Percentiles rank a stretch among this genome's conserved stretches.
These are phyloP conservation scores for Chrysosporium keratinophilum DNA, from an alignment of 2,329 filamentous ascomycete genomes.

Conservation along the genomic window DNA sequence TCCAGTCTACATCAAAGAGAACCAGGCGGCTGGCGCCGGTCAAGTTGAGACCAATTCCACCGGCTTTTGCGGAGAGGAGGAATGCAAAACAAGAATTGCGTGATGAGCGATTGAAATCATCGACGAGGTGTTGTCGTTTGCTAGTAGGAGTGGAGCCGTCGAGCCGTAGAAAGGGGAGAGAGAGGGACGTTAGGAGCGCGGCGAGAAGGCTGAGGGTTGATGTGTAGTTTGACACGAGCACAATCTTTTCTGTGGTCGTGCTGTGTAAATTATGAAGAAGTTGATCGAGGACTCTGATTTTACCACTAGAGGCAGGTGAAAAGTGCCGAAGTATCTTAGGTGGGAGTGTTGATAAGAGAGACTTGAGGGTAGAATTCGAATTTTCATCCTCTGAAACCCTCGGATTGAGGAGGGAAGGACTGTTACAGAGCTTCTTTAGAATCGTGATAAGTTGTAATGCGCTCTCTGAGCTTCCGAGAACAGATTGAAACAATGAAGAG, in stretches of 20 bases:
- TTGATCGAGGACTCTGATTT: conserved; percentile 56
- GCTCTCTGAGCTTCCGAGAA: conserved; percentile 51
- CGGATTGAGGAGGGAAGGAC: conserved; percentile 50
- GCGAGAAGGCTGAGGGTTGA: conserved; percentile 59
- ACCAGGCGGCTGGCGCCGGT: conserved; percentile 60
- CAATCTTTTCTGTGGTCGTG: conserved; percentile 58
- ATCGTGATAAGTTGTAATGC: conserved; percentile 60
- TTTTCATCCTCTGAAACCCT: conserved; percentile 41
- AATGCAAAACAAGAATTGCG: conserved; percentile 54
- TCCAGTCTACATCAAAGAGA: conserved; percentile 67
- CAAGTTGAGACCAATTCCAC: conserved; percentile 59
- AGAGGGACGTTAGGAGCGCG: conserved; percentile 49
- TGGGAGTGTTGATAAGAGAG: conserved; percentile 46
- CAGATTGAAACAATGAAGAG: conserved; percentile 53
- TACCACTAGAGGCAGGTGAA: conserved; percentile 51
- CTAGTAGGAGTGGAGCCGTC: conserved; percentile 55
- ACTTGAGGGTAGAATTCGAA: conserved; percentile 38
- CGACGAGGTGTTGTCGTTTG: conserved; percentile 58
- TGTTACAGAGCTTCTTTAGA: conserved; percentile 65
- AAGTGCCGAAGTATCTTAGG: conserved; percentile 44
- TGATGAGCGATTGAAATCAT: conserved; percentile 55
- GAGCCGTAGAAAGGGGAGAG: conserved; percentile 54
- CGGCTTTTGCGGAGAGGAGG: conserved; percentile 61
- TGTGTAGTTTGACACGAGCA: conserved; percentile 68
- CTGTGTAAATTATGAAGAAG: conserved; percentile 52